These are phyloP conservation scores for Irpex sp. DNA, from an alignment of 1,284 basidiomycete species.

Conservation along the genomic window DNA sequence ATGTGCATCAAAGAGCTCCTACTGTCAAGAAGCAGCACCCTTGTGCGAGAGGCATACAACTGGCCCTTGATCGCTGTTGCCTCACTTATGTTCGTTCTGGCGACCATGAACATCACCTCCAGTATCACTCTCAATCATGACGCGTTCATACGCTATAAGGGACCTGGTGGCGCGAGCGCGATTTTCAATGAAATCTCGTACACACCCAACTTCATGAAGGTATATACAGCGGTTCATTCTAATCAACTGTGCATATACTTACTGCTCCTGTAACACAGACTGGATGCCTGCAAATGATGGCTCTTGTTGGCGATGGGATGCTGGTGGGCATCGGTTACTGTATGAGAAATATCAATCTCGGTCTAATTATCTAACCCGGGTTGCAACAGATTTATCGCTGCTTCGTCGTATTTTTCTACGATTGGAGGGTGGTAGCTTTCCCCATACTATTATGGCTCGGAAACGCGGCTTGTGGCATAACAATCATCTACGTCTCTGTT, in stretches of 20 bases:
- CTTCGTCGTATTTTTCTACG: conserved; percentile 1
- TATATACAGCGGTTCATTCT: neutral
- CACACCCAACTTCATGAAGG: conserved; percentile 9
- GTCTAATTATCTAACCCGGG: neutral
- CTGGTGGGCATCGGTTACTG: neutral
- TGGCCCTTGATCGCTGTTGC: conserved; percentile 5
- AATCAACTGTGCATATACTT: no score
- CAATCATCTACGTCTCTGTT: neutral
- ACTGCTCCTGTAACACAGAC: neutral
- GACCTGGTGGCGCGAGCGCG: neutral
- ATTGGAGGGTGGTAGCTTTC: conserved; percentile 1
- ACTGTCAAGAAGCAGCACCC: neutral
- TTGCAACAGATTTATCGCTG: conserved; percentile 5
- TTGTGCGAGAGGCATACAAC: neutral
- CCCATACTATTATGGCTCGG: conserved; percentile 1
- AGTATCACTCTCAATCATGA: conserved; percentile 6
- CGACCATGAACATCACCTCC: conserved; percentile 4
- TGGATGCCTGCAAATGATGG: conserved; percentile 1
- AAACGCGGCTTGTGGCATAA: neutral
- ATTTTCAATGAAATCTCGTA: conserved; percentile 6
- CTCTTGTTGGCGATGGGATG: conserved; percentile 8
- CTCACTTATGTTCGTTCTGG: conserved; percentile 4
- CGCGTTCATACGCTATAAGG: conserved; percentile 7
- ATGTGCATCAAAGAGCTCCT: conserved; percentile 1
- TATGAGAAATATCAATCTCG: neutral